A percentile compares a stretch with the other conserved stretches of the same genome.
phyloP scores from a whole-genome alignment of 164 flowering plant genomes.

The Macadamia integrifolia region DNA sequence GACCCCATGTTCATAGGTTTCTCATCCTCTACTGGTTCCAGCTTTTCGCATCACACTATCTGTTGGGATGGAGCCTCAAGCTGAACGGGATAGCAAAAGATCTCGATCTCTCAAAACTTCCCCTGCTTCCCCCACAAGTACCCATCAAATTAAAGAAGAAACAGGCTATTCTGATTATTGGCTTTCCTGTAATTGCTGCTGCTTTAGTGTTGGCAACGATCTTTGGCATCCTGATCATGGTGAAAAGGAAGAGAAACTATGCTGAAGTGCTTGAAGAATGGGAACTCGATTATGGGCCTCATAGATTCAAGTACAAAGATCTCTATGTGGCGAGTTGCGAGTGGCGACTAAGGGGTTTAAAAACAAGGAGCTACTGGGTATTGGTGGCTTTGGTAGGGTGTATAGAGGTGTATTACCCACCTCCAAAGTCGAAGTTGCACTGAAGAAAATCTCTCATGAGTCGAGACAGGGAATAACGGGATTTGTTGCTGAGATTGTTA shows the following conservation, averaged over 20 bases:
- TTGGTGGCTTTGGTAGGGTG: constrained; percentile 52
- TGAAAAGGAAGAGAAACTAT: too few species aligned
- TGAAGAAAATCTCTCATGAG: not conserved
- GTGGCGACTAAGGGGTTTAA: constrained; percentile 31
- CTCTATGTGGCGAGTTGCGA: constrained; percentile 17
- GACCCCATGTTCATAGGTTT: constrained; percentile 70
- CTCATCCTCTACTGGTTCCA: constrained; percentile 63
- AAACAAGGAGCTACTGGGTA: constrained; percentile 35
- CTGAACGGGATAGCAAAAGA: constrained; percentile 19
- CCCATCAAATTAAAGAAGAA: not conserved
- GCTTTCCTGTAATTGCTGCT: constrained; percentile 14
- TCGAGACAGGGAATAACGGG: constrained; percentile 20
- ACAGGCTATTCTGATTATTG: constrained; percentile 16
- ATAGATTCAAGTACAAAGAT: constrained; percentile 40
- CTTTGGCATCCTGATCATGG: too few species aligned
- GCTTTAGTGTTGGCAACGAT: too few species aligned
- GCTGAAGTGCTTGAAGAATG: too few species aligned
- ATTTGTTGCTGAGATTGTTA: too few species aligned
- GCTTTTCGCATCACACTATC: constrained; percentile 23
- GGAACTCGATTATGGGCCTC: not conserved
- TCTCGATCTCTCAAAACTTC: constrained; percentile 31
- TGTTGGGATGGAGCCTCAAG: constrained; percentile 6
- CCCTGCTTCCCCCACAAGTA: constrained; percentile 4
- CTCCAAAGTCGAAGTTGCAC: constrained; percentile 30
- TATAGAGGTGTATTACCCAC: constrained; percentile 37